Evolutionary conservation across 2,329 filamentous ascomycete species (phyloP), one percentile per base, ranked within the genome.

Genomic region (Cladosporium sp.): DNA sequence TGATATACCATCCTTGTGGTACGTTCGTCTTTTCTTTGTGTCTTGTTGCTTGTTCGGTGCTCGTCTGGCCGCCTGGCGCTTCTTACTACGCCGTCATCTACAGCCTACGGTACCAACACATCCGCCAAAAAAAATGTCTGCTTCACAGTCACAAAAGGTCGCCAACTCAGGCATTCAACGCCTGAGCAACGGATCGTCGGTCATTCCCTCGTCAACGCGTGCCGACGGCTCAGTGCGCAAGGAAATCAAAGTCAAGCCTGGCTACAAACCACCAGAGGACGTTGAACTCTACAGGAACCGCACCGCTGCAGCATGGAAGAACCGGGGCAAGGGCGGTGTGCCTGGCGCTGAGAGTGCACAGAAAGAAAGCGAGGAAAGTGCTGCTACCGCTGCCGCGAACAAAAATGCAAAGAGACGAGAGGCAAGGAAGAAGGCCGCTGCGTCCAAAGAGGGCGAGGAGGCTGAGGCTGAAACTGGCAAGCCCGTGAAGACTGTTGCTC

Each of bases 231-330:
- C 86, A 43, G 88, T 88, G n/a, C 83, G 93, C 50, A 94, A 88
- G 65, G 92, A 95, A 63, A 97, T 97, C 66, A 88, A 88, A 64
- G 89, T 98, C 54, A 83, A 89, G 25, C 92, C 93, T 0, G 94
- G 93, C 48, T 98, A 96, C 71, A 84, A 84, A 29, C 94, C 93
- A 1, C 89, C 91, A 0, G 93, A 98, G 72, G 93, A 98, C 69
- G 85, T 97, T 56, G 90, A 96, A 65, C 77, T 95, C 39, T 98
- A 98, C 79, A 94, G 90, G 74, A 96, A 95, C 69, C 84, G 88
- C 51, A 90, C 85, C 1, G 91, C 91, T 43, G 86, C 93, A 66
- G 83, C 82, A 43, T 95, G 87, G 73, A 89, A 89, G 64, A 89
- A 82, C 59, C 83, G 88, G 46, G 82, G 80, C 20, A 83, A 80